Percentiles rank a stretch among this genome's conserved stretches.
These are phyloP conservation scores for Kwoniella botswanensis DNA, from an alignment of 768 basidiomycete genomes.

Conservation along the genomic window DNA sequence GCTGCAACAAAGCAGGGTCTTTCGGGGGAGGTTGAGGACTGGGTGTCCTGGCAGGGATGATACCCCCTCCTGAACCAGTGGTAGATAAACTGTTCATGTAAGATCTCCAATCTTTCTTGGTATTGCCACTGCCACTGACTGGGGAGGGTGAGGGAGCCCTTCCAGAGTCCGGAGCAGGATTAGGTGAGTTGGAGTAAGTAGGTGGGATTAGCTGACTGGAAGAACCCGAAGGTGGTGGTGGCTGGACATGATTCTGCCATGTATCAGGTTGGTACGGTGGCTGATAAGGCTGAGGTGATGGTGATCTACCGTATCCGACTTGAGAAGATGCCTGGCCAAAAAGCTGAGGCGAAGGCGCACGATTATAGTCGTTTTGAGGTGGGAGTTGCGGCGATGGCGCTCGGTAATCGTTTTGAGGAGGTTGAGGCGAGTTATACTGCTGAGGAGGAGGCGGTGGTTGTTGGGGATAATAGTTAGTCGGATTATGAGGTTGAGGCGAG, in stretches of 20 bases:
- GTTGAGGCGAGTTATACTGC: conserved; percentile 11
- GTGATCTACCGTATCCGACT: conserved; percentile 7
- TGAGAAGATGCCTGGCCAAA: not conserved
- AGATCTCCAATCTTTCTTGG: conserved; percentile 40
- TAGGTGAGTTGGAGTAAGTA: conserved; percentile 2
- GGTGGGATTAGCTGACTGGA: conserved; percentile 8
- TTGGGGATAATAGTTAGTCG: conserved; percentile 5
- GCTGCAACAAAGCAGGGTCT: conserved; percentile 10
- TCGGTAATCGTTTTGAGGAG: conserved; percentile 6
- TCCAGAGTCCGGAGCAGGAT: conserved; percentile 5
- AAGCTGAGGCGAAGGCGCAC: conserved; percentile 20
- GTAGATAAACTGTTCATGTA: conserved; percentile 43
- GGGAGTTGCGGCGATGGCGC: conserved; percentile 17
- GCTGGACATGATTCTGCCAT: conserved; percentile 8
- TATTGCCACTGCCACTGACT: not conserved
- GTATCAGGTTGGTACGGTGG: conserved; percentile 2
- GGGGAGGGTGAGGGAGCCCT: conserved; percentile 27
- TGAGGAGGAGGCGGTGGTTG: conserved; percentile 20
- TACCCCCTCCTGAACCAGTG: conserved; percentile 11
- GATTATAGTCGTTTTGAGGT: conserved; percentile 13
- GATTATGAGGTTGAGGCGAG: conserved; percentile 5
- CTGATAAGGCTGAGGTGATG: conserved; percentile 19
- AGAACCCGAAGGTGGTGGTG: conserved; percentile 7
- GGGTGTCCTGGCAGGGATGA: conserved; percentile 26
- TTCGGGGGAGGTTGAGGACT: conserved; percentile 42